These are phyloP conservation scores for Erodium texanum DNA, from an alignment of 441 rosid species.

Conservation along the genomic window DNA sequence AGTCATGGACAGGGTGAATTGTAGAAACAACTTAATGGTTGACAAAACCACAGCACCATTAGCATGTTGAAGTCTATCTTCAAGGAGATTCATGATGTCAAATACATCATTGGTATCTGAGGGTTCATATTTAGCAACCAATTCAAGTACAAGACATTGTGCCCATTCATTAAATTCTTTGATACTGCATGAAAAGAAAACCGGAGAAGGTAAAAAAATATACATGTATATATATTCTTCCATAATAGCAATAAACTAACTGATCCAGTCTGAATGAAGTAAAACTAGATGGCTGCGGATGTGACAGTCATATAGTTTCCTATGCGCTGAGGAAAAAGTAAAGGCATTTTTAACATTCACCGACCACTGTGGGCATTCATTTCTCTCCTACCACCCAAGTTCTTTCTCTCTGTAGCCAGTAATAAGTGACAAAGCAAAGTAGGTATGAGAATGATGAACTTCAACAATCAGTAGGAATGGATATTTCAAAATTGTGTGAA, in stretches of 20 bases:
- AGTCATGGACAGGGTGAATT: constrained; percentile 81
- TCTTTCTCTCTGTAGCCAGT: too few species aligned
- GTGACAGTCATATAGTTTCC: background rate
- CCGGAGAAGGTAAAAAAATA: constrained; percentile 8
- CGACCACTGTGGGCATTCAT: too few species aligned
- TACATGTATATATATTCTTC: background rate
- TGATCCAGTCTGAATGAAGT: background rate
- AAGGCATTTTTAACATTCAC: too few species aligned
- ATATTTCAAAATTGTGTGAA: background rate
- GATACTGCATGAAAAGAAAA: constrained; percentile 47
- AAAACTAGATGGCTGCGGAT: background rate
- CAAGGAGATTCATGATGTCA: constrained; percentile 96
- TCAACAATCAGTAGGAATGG: background rate
- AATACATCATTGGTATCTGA: constrained; percentile 81
- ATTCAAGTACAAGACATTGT: constrained; percentile 89
- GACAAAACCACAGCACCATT: constrained; percentile 98
- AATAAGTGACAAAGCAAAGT: too few species aligned
- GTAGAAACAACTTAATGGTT: constrained; percentile 73
- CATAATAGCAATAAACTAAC: constrained; percentile 4
- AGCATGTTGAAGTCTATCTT: constrained; percentile 98
- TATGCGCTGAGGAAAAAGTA: background rate
- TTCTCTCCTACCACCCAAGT: too few species aligned
- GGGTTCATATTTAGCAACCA: constrained; percentile 79
- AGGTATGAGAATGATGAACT: too few species aligned
- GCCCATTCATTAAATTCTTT: constrained; percentile 94